Evolutionary conservation across 1,139 yeast species (phyloP).

Genomic region (Blastobotrys buckinghamii): DNA sequence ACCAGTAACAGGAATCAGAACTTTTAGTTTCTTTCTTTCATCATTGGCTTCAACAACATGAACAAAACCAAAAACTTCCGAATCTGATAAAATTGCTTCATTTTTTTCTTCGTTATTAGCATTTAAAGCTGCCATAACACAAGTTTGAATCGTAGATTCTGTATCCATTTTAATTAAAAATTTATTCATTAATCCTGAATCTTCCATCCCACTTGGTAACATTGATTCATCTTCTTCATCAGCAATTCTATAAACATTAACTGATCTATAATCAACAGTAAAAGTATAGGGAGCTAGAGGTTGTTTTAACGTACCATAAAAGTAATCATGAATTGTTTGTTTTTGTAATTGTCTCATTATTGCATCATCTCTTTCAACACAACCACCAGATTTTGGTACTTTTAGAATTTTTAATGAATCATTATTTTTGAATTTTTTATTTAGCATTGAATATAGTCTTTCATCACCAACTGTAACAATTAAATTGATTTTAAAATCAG

Average conservation of each 20-base stretch:
- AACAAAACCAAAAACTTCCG: slow-evolving; percentile 64
- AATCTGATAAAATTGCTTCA: slow-evolving; percentile 45
- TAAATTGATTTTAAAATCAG: slow-evolving; percentile 48
- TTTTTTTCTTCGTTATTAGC: slow-evolving; percentile 45
- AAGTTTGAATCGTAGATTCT: slow-evolving; percentile 57
- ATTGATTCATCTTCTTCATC: slow-evolving; percentile 35
- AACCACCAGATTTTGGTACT: slow-evolving; percentile 67
- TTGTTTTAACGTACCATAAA: slow-evolving; percentile 67
- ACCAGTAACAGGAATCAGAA: slow-evolving; percentile 85
- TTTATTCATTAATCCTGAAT: slow-evolving; percentile 5
- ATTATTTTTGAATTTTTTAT: slow-evolving; percentile 45
- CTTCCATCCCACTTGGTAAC: slow-evolving; percentile 32
- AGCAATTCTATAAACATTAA: slow-evolving; percentile 47
- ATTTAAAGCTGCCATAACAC: slow-evolving; percentile 68
- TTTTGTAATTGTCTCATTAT: slow-evolving; percentile 69
- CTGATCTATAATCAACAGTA: slow-evolving; percentile 46
- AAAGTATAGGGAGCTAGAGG: slow-evolving; percentile 74
- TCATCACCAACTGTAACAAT: slow-evolving; percentile 39
- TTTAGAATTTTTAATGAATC: slow-evolving; percentile 43
- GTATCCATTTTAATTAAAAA: slow-evolving; percentile 42
- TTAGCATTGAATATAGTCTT: slow-evolving; percentile 58
- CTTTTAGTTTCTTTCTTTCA: slow-evolving; percentile 58
- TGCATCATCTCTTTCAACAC: slow-evolving; percentile 66
- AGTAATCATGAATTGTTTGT: slow-evolving; percentile 74
- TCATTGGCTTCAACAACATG: slow-evolving; percentile 60